Evolutionary conservation across 1,139 yeast genomes (phyloP).

Genomic region (Suzukiozyma palmioleophila): DNA sequence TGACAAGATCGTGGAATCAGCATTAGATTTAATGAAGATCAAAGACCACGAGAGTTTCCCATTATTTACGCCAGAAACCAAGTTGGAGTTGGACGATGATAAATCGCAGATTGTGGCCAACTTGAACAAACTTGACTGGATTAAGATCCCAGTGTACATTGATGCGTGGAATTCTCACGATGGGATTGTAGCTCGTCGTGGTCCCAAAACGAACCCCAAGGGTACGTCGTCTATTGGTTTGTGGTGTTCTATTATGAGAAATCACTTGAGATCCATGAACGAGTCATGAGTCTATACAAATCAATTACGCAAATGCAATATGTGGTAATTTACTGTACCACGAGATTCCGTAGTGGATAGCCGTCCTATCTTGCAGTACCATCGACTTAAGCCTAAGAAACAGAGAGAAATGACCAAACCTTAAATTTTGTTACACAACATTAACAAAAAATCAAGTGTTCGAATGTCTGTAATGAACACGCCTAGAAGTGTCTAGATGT

Average conservation of each 20-base stretch:
- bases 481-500: too few relatives aligned
- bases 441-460: too few relatives aligned
- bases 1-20: slow-evolving; percentile 19
- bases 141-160: slow-evolving; percentile 59
- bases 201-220: slow-evolving; percentile 48
- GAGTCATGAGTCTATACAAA: too few relatives aligned
- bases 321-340: too few relatives aligned
- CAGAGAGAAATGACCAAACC: too few relatives aligned
- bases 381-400: too few relatives aligned
- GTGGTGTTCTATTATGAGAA: slow-evolving; percentile 46
- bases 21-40: slow-evolving; percentile 15
- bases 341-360: too few relatives aligned
- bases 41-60: slow-evolving; percentile 22
- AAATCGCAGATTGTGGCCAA: slow-evolving; percentile 42
- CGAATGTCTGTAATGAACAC: too few relatives aligned
- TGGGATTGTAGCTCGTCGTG: slow-evolving; percentile 66
- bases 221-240: slow-evolving; percentile 52
- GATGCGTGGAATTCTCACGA: slow-evolving; percentile 72
- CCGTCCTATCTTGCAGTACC: too few relatives aligned
- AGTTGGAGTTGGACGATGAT: slow-evolving; percentile 38
- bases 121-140: slow-evolving; percentile 57
- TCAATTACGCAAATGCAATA: too few relatives aligned
- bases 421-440: too few relatives aligned
- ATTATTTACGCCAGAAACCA: slow-evolving; percentile 21
- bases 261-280: slow-evolving; percentile 23